phyloP scores from a whole-genome alignment of 345 rosid species.

The Microcos paniculata region DNA sequence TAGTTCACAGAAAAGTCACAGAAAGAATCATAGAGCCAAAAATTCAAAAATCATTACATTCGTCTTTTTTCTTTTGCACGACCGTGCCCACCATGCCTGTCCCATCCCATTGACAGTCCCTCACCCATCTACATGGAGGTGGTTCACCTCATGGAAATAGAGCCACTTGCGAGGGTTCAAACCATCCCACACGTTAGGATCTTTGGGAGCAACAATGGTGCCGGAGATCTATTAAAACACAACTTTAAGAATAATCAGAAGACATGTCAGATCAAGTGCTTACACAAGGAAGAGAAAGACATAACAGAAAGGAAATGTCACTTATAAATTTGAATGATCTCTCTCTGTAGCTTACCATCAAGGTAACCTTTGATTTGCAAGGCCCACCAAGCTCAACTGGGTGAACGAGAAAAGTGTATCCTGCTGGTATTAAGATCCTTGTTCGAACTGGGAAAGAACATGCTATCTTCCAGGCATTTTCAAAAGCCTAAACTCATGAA shows the following conservation, averaged over 20 bases:
- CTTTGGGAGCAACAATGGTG: constrained; percentile 67
- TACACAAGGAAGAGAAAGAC: background rate
- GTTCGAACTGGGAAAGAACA: constrained; percentile 59
- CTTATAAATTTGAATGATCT: background rate
- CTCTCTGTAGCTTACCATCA: constrained; percentile 42
- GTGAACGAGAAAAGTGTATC: constrained; percentile 48
- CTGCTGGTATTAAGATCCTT: constrained; percentile 53
- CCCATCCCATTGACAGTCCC: constrained; percentile 89
- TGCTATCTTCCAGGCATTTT: constrained; percentile 65
- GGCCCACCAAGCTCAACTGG: constrained; percentile 74
- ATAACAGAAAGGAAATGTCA: background rate
- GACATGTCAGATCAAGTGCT: background rate
- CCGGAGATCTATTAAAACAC: constrained; percentile 62
- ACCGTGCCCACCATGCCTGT: constrained; percentile 73
- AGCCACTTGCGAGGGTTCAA: constrained; percentile 72
- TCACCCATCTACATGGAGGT: constrained; percentile 70
- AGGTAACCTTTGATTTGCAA: constrained; percentile 74
- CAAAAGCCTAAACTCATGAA: constrained; percentile 53
- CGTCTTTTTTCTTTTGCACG: constrained; percentile 66
- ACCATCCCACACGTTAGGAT: constrained; percentile 77
- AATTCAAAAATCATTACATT: constrained; percentile 36
- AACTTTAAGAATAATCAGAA: constrained; percentile 9
- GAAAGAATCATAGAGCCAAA: constrained; percentile 16
- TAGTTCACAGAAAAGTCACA: background rate
- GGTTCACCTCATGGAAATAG: constrained; percentile 70